Conservation (phyloP, 1,139 yeast genomes). For the Suhomyces bokatorum region DNA sequence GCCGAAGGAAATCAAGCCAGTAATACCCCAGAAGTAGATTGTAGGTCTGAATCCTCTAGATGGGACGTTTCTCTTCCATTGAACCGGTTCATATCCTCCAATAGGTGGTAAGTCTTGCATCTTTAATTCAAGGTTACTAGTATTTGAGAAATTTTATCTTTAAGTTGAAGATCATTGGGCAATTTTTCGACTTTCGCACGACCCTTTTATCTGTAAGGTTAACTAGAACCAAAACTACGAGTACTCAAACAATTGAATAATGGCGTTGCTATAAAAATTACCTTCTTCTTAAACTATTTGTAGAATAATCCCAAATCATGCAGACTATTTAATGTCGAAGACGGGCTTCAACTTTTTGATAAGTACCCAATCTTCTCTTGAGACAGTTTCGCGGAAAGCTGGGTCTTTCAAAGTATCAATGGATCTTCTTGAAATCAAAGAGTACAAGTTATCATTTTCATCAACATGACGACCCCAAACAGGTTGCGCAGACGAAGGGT, state of each 20-base stretch:
- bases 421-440: slow-evolving; percentile 82
- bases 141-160: slow-evolving; percentile 6
- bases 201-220: background rate
- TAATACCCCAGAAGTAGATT: slow-evolving; percentile 64
- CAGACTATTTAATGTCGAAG: slow-evolving; percentile 67
- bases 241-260: too few species aligned
- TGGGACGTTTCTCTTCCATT: slow-evolving; percentile 88
- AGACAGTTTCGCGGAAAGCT: slow-evolving; percentile 91
- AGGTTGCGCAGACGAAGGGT: slow-evolving; percentile 90
- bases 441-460: slow-evolving; percentile 85
- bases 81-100: slow-evolving; percentile 84
- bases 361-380: slow-evolving; percentile 93
- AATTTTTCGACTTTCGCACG: slow-evolving; percentile 6
- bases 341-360: slow-evolving; percentile 85
- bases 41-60: slow-evolving; percentile 82
- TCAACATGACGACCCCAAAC: slow-evolving; percentile 99
- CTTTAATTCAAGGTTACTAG: background rate
- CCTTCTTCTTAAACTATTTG: background rate
- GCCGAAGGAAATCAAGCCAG: slow-evolving; percentile 69
- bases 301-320: background rate
- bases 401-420: slow-evolving; percentile 98
- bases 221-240: background rate
- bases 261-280: background rate
- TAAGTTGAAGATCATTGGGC: slow-evolving; percentile 14
- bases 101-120: slow-evolving; percentile 87